These are phyloP conservation scores for Alectoria sarmentosa DNA, from an alignment of 495 filamentous ascomycete genomes.

Conservation along the genomic window DNA sequence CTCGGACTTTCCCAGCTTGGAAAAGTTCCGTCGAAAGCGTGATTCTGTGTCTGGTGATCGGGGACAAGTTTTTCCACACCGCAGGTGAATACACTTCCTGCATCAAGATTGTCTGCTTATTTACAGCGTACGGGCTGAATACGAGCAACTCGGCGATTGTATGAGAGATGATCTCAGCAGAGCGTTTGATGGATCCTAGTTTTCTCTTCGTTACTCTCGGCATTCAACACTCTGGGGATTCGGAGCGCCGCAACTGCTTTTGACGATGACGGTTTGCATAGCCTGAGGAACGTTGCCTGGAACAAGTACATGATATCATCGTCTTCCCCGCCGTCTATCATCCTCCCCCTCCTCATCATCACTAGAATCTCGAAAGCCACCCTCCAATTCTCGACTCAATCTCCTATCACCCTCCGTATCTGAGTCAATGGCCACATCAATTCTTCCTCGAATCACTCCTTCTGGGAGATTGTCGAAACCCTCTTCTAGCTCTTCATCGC, in stretches of 20 bases:
- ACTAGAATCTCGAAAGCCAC: constrained; percentile 53
- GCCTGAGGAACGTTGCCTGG: background rate
- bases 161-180: background rate
- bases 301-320: background rate
- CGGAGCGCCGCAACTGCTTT: background rate
- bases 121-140: background rate
- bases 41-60: background rate
- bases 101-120: background rate
- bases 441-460: constrained; percentile 51
- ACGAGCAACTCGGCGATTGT: background rate
- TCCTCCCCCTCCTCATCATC: constrained; percentile 51
- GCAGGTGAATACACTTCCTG: background rate
- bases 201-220: background rate
- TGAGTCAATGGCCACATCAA: constrained; percentile 43
- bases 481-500: constrained; percentile 28
- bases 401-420: constrained; percentile 43
- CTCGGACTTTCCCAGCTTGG: background rate
- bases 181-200: background rate
- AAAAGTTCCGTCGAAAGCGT: background rate
- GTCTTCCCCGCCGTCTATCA: constrained; percentile 8
- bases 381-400: constrained; percentile 74
- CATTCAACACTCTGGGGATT: background rate
- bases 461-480: constrained; percentile 40
- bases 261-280: background rate
- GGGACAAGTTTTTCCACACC: background rate